Evolutionary conservation across 108 stramenopile species (phyloP), one percentile per base, ranked within the genome.

Genomic region (Pseudonitzschia multiseries): DNA sequence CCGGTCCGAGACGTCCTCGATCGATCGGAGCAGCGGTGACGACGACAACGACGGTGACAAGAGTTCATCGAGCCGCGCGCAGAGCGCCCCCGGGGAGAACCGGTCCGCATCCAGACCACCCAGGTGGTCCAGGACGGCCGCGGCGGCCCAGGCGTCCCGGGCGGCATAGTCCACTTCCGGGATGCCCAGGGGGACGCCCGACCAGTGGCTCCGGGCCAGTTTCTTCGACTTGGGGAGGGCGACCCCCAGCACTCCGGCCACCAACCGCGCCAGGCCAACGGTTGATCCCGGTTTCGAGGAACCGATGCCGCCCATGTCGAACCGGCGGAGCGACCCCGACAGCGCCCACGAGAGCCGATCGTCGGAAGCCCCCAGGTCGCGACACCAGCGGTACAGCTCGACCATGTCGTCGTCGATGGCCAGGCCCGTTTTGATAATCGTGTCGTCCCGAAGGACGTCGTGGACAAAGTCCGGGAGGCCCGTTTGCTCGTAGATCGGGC

Each of bases 141-240:
- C 86, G 48, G 76, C 68, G 13, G 76, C 79, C 86, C 86, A 87
- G 50, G 86, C 86, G 75, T 87, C 86, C 26, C 83, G 76, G 21
- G 84, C 84, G 21, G 84, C 86, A 59, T 87, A 87, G 27, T 50
- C 50, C 10, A 87, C 65, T 68, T 84, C 81, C 26, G 69, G 53
- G 2, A 15, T 28, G 0, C 69, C 62, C 27, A 87, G 69, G 57
- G 77, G 77, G 9, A 46, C 51, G 21, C 5, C 48, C 4, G 72
- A 52, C 86, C 86, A 87, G 56, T 82, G 80, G 32, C 71, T 77
- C 76, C 80, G 77, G 14, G 79, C 65, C 6, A 82, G 62, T 51
- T 75, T 81, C 68, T 83, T 86, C 6, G 79, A 79, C 56, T 85
- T 85, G 17, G 62, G 65, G 20, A 78, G 57, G 36, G 63, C 61